Percentiles rank a stretch among this genome's conserved stretches.
Evolutionary conservation across 176 grass and related monocot species (phyloP).

Genomic region (Aegilops bicornis): DNA sequence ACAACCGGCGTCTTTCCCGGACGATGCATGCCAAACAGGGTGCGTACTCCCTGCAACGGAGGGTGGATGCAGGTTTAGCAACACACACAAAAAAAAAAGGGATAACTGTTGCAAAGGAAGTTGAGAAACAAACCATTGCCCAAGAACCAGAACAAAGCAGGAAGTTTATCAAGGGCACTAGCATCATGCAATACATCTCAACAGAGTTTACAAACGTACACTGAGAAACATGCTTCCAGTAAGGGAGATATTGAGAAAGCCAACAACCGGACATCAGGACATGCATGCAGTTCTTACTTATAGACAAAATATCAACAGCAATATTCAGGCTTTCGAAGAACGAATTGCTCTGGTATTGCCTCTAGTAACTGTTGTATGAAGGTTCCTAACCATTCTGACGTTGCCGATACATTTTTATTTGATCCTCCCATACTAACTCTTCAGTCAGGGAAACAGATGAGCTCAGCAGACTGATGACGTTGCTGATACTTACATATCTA

Average conservation of each 20-base stretch:
- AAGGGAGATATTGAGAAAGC: background rate
- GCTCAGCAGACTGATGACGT: background rate
- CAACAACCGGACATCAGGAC: too few relatives aligned
- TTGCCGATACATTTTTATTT: background rate
- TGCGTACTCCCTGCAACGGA: constrained; percentile 44
- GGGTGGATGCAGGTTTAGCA: constrained; percentile 17
- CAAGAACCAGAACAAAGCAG: background rate
- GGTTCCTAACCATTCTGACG: background rate
- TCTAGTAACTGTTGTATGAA: background rate
- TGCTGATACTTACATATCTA: background rate
- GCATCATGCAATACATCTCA: background rate
- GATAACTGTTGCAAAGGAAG: background rate
- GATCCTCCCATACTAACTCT: background rate
- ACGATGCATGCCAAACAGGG: constrained; percentile 49
- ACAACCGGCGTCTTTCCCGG: constrained; percentile 41
- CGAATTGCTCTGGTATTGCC: background rate
- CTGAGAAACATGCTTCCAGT: background rate
- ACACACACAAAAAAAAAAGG: background rate
- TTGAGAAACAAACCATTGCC: background rate
- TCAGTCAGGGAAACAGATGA: background rate
- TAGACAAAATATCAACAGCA: background rate
- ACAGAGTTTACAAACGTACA: background rate
- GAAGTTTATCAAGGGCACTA: background rate
- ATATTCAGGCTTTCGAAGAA: background rate
- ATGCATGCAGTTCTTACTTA: too few relatives aligned